Evolutionary conservation across 441 rosid species (phyloP).

Genomic region (Pelargonium myrrhifolium): DNA sequence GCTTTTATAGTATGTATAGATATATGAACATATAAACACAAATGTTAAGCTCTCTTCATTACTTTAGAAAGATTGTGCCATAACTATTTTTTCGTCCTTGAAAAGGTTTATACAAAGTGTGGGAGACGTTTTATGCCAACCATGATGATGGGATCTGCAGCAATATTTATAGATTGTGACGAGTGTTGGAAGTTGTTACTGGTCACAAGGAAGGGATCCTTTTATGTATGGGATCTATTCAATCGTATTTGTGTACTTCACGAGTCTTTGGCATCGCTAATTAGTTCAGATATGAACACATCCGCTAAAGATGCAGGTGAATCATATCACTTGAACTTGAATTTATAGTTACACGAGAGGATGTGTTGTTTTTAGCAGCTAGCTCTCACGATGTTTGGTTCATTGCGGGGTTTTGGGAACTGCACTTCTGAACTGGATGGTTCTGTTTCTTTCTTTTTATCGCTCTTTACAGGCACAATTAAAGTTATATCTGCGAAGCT

Average conservation of each 20-base stretch:
- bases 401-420: not conserved
- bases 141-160: constrained; percentile 93
- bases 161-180: constrained; percentile 85
- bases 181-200: constrained; percentile 83
- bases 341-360: not conserved
- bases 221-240: constrained; percentile 81
- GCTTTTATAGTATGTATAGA: no score
- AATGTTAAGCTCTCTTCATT: not conserved
- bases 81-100: not conserved
- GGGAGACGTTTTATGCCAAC: constrained; percentile 94
- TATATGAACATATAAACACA: no score
- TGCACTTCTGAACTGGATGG: not conserved
- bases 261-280: constrained; percentile 68
- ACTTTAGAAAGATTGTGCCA: not conserved
- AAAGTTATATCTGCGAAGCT: constrained; percentile 83
- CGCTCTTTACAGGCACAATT: constrained; percentile 52
- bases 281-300: constrained; percentile 34
- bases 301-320: constrained; percentile 46
- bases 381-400: not conserved
- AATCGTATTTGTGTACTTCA: constrained; percentile 63
- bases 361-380: not conserved
- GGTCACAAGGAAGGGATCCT: constrained; percentile 76
- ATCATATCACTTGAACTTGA: not conserved
- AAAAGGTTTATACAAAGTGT: constrained; percentile 79
- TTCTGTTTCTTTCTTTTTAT: constrained; percentile 4